Base-by-base conservation (phyloP, 1,139 yeast genomes). In the Suhomyces panamericanus region DNA sequence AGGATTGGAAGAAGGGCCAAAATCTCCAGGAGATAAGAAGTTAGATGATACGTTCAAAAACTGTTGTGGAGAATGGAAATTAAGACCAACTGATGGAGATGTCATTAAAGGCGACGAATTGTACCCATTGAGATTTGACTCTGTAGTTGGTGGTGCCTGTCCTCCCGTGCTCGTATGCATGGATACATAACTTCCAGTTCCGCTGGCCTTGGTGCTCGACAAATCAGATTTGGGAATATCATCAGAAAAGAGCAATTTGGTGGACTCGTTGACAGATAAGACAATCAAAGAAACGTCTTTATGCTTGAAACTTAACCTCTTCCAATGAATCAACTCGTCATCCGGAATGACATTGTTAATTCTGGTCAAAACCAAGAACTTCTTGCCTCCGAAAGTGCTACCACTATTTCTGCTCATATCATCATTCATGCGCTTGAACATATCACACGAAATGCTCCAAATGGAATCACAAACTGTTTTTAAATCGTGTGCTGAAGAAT, bases 321-420 rank as follows among this genome's bases (percentile, higher is more conserved):
- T 83, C 91, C 93, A 84, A 57, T 85, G 88, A 41, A 85, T 73
- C 43, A 86, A 66, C 57, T 86, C 95, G 59, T 85, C 93, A 61
- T 86, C 95, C 0, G 91, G 89, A 35, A 86, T 78, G 44, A 85
- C 78, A 51, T 86, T 85, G 55, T 82, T 83, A 43, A 85, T 65
- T 54, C 95, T 73, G 0, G 93, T 84, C 42, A 86, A 66, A 1
- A 86, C 83, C 52, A 86, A 68, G 52, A 81, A 85, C 39, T 80
- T 79, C 62, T 78, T 81, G 0, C 86, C 87, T 15, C 49, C 44
- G 6, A 37, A 29, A 11, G 35, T 37, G 8, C 42, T 53, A 2
- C 69, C 68, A 29, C 67, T 58, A 7, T 69, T 59, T 33, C 62
- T 59, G 36, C 61, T 62, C 32, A 62, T 54, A 37, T 70, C 75